Conservation (phyloP, 805 yeast genomes). For the Metschnikowia kunwiensis region DNA sequence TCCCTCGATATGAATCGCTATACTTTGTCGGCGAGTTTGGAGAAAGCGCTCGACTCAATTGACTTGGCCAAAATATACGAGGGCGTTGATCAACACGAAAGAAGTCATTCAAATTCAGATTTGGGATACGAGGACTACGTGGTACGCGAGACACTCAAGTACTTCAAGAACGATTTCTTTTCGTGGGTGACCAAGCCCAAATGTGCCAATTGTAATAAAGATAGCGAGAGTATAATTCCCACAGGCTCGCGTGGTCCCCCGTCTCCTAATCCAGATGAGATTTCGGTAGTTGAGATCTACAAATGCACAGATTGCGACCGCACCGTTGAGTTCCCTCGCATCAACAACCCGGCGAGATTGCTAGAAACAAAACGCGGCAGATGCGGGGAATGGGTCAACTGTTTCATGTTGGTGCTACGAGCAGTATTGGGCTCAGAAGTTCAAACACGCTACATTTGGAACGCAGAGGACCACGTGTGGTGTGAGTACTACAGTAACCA, state of each 20-base stretch:
- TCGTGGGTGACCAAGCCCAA: constrained; percentile 75
- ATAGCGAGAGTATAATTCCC: constrained; percentile 34
- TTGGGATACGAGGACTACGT: constrained; percentile 35
- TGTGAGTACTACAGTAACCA: constrained; percentile 73
- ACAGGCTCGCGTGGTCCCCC: constrained; percentile 42
- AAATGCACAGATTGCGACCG: constrained; percentile 51
- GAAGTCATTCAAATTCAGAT: neutral
- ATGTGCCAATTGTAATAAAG: constrained; percentile 51
- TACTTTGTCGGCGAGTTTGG: constrained; percentile 23
- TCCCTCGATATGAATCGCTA: constrained; percentile 11
- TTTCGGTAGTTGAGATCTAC: constrained; percentile 63
- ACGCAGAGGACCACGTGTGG: constrained; percentile 95
- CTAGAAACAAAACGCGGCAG: constrained; percentile 68
- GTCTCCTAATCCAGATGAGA: constrained; percentile 34
- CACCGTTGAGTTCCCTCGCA: constrained; percentile 66
- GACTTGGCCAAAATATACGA: constrained; percentile 57
- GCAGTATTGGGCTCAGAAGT: constrained; percentile 50
- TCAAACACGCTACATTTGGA: constrained; percentile 69
- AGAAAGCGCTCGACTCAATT: constrained; percentile 58
- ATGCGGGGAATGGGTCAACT: constrained; percentile 95
- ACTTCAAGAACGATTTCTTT: constrained; percentile 75
- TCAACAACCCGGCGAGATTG: constrained; percentile 62
- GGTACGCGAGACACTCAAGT: constrained; percentile 32
- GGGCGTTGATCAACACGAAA: constrained; percentile 54
- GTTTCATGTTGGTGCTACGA: constrained; percentile 66